These are phyloP conservation scores for Neonectria punicea DNA, from an alignment of 2,329 filamentous ascomycete species.

Conservation along the genomic window DNA sequence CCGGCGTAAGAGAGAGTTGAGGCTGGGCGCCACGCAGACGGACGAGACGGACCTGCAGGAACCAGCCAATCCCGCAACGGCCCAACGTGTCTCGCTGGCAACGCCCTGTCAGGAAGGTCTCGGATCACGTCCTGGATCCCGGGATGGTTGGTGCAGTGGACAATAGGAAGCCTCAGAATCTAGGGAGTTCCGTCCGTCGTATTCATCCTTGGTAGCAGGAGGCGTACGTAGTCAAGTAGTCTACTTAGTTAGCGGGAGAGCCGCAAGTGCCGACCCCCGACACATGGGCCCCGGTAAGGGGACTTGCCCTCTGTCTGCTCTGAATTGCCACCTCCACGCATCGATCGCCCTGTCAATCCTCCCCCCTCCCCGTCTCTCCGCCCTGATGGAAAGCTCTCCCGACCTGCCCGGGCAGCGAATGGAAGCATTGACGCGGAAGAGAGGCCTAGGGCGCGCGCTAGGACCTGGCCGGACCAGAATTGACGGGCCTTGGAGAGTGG, in stretches of 20 bases:
- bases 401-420: neutral
- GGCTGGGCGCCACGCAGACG: constrained; percentile 9
- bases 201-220: constrained; percentile 1
- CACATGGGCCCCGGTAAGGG: constrained; percentile 16
- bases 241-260: constrained; percentile 5
- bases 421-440: constrained; percentile 20
- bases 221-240: no score
- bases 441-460: constrained; percentile 34
- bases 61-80: constrained; percentile 21
- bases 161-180: constrained; percentile 11
- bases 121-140: neutral
- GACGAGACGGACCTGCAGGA: constrained; percentile 5
- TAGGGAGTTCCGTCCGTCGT: neutral
- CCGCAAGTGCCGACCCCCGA: constrained; percentile 12
- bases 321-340: constrained; percentile 5
- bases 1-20: neutral
- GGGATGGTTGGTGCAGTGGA: no score
- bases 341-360: neutral
- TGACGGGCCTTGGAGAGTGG: constrained; percentile 30
- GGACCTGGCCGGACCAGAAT: constrained; percentile 22
- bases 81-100: constrained; percentile 15
- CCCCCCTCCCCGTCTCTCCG: neutral
- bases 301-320: neutral
- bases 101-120: neutral
- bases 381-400: neutral